Evolutionary conservation across 352 stramenopile genomes (phyloP), one percentile per base, ranked within the genome.

Genomic region (Globisporangium heterothallicum): DNA sequence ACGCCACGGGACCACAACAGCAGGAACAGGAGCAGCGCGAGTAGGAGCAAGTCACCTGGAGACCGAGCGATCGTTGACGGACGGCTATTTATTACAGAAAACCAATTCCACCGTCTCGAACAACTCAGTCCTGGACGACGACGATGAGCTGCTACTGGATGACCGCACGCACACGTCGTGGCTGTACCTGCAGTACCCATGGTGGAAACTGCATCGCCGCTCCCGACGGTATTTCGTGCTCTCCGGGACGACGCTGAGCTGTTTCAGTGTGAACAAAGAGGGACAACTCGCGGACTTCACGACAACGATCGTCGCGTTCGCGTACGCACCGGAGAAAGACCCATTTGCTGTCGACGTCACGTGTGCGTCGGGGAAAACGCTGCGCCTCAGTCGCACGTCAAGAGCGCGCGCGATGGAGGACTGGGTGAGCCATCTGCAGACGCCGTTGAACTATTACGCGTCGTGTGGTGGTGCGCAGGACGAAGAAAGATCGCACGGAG

Each of bases 261-360:
- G 67, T 51, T 84, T 84, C 52, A 59, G 51, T 34, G 63, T 80
- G 10, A 84, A 84, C 54, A 72, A 70, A 38, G 70, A 78, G 51
- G 70, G 70, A 21, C 66, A 79, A 34, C 32, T 49, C 0, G 62
- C 72, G 6, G 50, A 53, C 5, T 77, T 77, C 46, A 64, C 55
- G 8, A 27, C 47, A 21, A 54, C n/a, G 5, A 42, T 83, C 49
- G 49, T 44, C n/a, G 44, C 41, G 12, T 66, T 52, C 13, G 34
- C 27, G n/a, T 68, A 69, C 47, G 24, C 70, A 14, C 7, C 41
- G 1, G 26, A 22, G 18, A n/a, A 36, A 1, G 13, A 34, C 8
- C 42, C 35, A 4, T 25, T 50, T 6, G 32, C 14, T 13, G 42
- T 56, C 10, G 9, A 42, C 16, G 36, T 64, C 18, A 49, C 13